Base-by-base conservation (phyloP, 31 red algal genomes). In the Asparagopsis taxiformis region DNA sequence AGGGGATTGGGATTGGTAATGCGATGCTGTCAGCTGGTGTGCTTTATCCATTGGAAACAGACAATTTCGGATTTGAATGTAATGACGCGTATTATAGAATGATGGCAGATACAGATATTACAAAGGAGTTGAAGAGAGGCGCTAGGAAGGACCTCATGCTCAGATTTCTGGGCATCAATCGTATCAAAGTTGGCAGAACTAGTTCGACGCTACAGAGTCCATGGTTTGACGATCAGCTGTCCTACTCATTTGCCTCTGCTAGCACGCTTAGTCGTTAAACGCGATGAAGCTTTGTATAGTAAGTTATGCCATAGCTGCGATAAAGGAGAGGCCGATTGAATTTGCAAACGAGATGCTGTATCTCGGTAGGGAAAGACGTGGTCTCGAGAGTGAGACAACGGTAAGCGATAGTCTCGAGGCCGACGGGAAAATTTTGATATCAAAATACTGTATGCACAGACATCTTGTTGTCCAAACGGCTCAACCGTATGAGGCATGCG, bases 51-150 rank as follows among this genome's bases (percentile, higher is more conserved):
- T 41, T 84, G 24, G 38, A 73, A 4, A 49, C 31, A 35, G 52
- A 59, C 26, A 29, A 65, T 37, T 19, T 31, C 2, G 66, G 79
- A 20, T 84, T 84, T 59, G 79, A 84, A 19, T 10, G 10, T 32
- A 84, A 72, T 49, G 30, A 30, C n/a, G 73, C 32, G 31, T 59
- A 73, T 22, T 84, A 72, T 55, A 55, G 79, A 24, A 84, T 84
- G 79, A 84, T 73, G 58, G 79, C 79, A 5, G 79, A 84, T 51
- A 84, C 68, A 31, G 79, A 84, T 35, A 65, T 84, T 29, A 64
- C 79, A 38, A 72, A 84, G 31, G 79, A 84, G 44, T 68, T 84
- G 37, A 84, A 30, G 28, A 30, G 79, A 32, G 79, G 79, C 13
- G 79, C 79, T 22, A 54, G 79, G 30, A 84, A 84, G 37, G 79